Evolutionary conservation across 2,329 filamentous ascomycete genomes (phyloP), one percentile per base, ranked within the genome.

Genomic region (Paraphaeosphaeria minitans): DNA sequence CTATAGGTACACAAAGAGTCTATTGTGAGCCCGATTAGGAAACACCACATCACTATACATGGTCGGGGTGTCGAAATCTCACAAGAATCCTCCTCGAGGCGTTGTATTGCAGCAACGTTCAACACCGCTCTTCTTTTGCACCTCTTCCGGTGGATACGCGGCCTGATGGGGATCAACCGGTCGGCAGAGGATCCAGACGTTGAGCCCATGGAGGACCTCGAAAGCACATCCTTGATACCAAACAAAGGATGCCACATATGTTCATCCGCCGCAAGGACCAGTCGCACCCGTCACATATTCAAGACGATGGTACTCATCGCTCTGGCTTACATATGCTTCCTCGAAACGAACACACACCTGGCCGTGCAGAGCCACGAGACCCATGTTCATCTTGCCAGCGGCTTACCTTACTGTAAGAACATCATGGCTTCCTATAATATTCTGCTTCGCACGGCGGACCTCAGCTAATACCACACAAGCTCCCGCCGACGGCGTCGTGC

Each of bases 341-440:
- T 56, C 7, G 54, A 56, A 31, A 56, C 54, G 12, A 48, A 49
- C 22, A 49, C 22, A 41, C 48, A 46, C 1, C 39, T 56, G 9
- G 54, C 45, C 19, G 35, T 56, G 9, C 47, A 37, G 31, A 35
- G 19, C n/a, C 16, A 33, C 24, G 35, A 49, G 10, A 33, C 22
- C 16, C 33, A 55, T 4, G 3, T 29, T 6, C 22, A 39, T 9
- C 35, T 19, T n/a, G 7, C 48, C 13, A 13, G n/a, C 1, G 24
- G 19, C 9, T 16, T 50, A 22, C 54, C 54, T 5, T 56, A 56
- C 27, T 56, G 54, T 56, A 42, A 50, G 54, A 43, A 22, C 10
- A 14, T 5, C 13, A 14, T 14, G 13, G 13, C 16, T 3, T 42
- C 4, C 14, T 35, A 13, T 14, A n/a, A 24, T 14, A 27, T 19